Base-by-base conservation (phyloP, 345 rosid species). In the Populus deltoides region DNA sequence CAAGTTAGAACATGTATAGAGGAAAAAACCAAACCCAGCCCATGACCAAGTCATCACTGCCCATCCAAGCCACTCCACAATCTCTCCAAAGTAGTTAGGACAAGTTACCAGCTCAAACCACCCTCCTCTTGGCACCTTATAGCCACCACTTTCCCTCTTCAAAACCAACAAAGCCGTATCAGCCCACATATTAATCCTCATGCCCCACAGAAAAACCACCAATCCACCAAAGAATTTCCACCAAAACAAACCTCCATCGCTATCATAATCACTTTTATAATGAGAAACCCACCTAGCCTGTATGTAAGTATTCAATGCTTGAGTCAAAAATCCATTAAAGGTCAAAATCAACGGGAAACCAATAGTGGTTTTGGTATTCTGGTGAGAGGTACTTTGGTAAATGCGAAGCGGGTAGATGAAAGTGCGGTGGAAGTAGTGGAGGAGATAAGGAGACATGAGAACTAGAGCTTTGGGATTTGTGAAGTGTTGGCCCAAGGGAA, bases 1-100 rank as follows among this genome's bases (percentile, higher is more conserved):
- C 89, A 91, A 79, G 71, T 94, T 92, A 10, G 92, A 89, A 45
- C 90, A 97, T 16, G 99, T 90, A 86, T 86, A 87, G 0, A 92
- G 68, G 41, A 94, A 91, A 79, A 92, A 94, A 29, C 88, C 98
- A 36, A 94, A 57, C 3, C 98, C 99, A 13, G 73, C 91, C 93
- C 90, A 88, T 31, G 99, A 59, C 65, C 65, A 59, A 24, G 92
- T 90, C 97, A 94, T 93, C 74, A 92, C 71, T 25, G 90, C 84
- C 98, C 98, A 96, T 4, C 98, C 99, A 36, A 87, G 59, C 99
- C 97, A 96, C 86, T 96, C 98, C 75, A 97, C 91, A 90, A 83
- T 20, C 84, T 96, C 98, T 15, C 99, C 98, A 0, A 90, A 85
- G 77, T 97, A 94, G 69, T 94, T 94, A 4, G 99, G 97, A 62